Evolutionary conservation across 768 basidiomycete genomes (phyloP).

Genomic region (Kwoniella dendrophila): DNA sequence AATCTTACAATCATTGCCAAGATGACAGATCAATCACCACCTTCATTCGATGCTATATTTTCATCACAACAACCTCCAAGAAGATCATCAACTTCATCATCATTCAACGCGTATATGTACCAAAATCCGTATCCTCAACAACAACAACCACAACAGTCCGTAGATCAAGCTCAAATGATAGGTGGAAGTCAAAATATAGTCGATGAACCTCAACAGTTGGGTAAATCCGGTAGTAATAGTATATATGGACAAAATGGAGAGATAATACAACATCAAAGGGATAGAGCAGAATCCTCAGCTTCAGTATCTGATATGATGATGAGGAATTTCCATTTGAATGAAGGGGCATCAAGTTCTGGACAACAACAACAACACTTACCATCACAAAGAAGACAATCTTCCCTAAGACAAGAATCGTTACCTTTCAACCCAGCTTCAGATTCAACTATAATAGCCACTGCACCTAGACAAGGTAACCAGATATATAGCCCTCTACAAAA

Average conservation of each 20-base stretch:
- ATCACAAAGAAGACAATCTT: constrained; percentile 16
- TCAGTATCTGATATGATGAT: constrained; percentile 3
- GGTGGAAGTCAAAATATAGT: constrained; percentile 11
- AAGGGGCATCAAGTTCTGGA: too few species aligned
- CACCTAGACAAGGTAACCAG: constrained; percentile 16
- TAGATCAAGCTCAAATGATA: neutral
- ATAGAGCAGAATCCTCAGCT: neutral
- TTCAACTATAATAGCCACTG: constrained; percentile 45
- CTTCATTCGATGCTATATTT: constrained; percentile 40
- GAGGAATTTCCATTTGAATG: constrained; percentile 20
- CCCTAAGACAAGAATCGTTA: constrained; percentile 36
- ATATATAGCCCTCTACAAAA: neutral
- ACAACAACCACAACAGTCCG: neutral
- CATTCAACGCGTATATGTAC: constrained; percentile 21
- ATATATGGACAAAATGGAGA: constrained; percentile 15
- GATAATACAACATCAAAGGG: constrained; percentile 1
- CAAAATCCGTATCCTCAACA: constrained; percentile 7
- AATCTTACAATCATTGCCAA: neutral
- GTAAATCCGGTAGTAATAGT: constrained; percentile 24
- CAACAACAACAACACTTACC: too few species aligned
- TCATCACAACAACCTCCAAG: constrained; percentile 30
- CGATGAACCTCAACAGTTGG: constrained; percentile 37
- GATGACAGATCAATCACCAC: constrained; percentile 21
- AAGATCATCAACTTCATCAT: constrained; percentile 22
- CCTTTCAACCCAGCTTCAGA: constrained; percentile 38